These are phyloP conservation scores for Coemansia sp. DNA, from an alignment of 192 early-diverging fungal genomes.

Conservation along the genomic window DNA sequence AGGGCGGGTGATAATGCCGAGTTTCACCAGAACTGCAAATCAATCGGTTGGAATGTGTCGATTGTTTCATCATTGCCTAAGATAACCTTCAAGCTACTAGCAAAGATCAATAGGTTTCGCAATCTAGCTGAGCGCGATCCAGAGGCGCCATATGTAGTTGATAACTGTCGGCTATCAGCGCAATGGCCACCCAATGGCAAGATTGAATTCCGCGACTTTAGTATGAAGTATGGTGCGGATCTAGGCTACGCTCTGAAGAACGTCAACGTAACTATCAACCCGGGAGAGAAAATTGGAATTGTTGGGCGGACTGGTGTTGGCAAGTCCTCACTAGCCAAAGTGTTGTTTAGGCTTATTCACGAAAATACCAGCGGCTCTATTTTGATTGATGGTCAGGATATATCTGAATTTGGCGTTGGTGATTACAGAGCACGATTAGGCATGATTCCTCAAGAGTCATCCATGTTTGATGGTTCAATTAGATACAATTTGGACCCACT, in stretches of 20 bases:
- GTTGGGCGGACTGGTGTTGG: conserved; percentile 63
- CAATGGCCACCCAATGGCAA: background rate
- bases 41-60: background rate
- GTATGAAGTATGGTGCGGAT: too few relatives aligned
- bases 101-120: too few relatives aligned
- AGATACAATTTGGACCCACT: conserved; percentile 71
- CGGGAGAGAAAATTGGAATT: conserved; percentile 8
- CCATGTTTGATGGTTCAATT: conserved; percentile 62
- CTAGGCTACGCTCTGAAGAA: too few relatives aligned
- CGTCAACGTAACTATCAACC: too few relatives aligned
- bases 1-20: background rate
- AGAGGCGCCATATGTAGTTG: background rate
- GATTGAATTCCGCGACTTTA: too few relatives aligned
- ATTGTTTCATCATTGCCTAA: background rate
- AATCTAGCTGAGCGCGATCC: too few relatives aligned
- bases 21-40: background rate
- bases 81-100: background rate
- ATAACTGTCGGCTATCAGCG: background rate
- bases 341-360: conserved; percentile 62
- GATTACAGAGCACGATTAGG: conserved; percentile 55
- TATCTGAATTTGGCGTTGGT: conserved; percentile 65
- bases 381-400: conserved; percentile 76
- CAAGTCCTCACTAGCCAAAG: conserved; percentile 59
- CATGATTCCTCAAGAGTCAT: conserved; percentile 65
- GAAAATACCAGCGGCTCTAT: conserved; percentile 59